Percentiles rank a stretch among this genome's conserved stretches.
These are phyloP conservation scores for Taxawa tesnikishii DNA, from an alignment of 2,329 filamentous ascomycete species.

Conservation along the genomic window DNA sequence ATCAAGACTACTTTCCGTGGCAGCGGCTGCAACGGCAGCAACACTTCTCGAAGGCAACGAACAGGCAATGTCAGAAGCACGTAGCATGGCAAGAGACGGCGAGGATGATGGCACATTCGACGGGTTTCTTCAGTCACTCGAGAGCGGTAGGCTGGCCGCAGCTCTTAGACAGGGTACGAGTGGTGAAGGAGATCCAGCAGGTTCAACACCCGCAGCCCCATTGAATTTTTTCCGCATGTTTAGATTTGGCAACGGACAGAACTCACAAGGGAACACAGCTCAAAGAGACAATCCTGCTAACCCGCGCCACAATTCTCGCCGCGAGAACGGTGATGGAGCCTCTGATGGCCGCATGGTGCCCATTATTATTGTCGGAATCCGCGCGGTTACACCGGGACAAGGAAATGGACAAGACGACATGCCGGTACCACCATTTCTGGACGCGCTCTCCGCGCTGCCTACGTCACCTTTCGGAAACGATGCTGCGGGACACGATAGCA, in stretches of 20 bases:
- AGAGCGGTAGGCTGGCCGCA: conserved; percentile 47
- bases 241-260: conserved; percentile 52
- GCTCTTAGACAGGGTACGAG: conserved; percentile 36
- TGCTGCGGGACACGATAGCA: conserved; percentile 30
- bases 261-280: conserved; percentile 30
- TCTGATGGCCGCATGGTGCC: conserved; percentile 49
- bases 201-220: conserved; percentile 25
- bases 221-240: conserved; percentile 60
- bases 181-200: conserved; percentile 23
- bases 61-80: conserved; percentile 41
- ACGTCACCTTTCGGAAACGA: conserved; percentile 23
- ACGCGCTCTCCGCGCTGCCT: conserved; percentile 37
- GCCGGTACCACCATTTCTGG: conserved; percentile 36
- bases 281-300: conserved; percentile 7
- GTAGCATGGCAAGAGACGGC: conserved; percentile 39
- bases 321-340: conserved; percentile 25
- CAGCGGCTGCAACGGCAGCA: conserved; percentile 51
- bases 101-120: conserved; percentile 52
- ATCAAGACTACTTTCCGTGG: conserved; percentile 49
- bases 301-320: conserved; percentile 11
- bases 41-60: conserved; percentile 51
- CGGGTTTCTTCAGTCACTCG: conserved; percentile 49
- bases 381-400: conserved; percentile 44
- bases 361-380: conserved; percentile 57
- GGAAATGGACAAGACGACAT: conserved; percentile 23